A percentile compares a stretch with the other conserved stretches of the same genome.
Evolutionary conservation across 345 rosid species (phyloP).

Genomic region (Eucalyptus cladocalyx): DNA sequence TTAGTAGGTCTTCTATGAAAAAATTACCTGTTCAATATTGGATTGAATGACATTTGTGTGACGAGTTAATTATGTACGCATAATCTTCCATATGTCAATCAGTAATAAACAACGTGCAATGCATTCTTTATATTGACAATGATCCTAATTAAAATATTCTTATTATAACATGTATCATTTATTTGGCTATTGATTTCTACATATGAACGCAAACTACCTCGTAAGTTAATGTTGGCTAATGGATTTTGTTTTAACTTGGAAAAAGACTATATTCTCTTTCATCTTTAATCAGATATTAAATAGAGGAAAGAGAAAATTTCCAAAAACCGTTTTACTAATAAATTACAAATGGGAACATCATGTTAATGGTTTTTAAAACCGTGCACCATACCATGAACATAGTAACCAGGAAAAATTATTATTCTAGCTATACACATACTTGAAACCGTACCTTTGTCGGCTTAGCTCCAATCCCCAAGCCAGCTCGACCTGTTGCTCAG

Average conservation of each 20-base stretch:
- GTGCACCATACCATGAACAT: not conserved
- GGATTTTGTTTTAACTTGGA: not conserved
- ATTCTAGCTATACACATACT: not conserved
- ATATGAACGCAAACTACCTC: not conserved
- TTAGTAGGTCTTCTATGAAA: not conserved
- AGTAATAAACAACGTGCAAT: not conserved
- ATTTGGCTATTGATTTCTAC: not conserved
- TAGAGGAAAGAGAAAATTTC: not conserved
- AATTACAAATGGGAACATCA: not conserved
- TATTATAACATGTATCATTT: not conserved
- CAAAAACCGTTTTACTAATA: not conserved
- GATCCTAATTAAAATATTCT: not conserved
- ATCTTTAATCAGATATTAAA: not conserved
- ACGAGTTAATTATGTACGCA: too few relatives aligned
- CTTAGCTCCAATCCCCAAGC: slow-evolving; percentile 63
- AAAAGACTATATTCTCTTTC: not conserved
- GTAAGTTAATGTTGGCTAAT: not conserved
- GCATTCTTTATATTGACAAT: not conserved
- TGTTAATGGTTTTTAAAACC: not conserved
- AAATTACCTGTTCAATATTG: not conserved
- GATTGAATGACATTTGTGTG: not conserved
- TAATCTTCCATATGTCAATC: not conserved
- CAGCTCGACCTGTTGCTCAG: slow-evolving; percentile 30
- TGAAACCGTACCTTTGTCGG: slow-evolving; percentile 1
- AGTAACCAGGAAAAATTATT: not conserved